Conservation (phyloP, 2,329 filamentous ascomycete species). For the Colletotrichum cordylinicola region DNA sequence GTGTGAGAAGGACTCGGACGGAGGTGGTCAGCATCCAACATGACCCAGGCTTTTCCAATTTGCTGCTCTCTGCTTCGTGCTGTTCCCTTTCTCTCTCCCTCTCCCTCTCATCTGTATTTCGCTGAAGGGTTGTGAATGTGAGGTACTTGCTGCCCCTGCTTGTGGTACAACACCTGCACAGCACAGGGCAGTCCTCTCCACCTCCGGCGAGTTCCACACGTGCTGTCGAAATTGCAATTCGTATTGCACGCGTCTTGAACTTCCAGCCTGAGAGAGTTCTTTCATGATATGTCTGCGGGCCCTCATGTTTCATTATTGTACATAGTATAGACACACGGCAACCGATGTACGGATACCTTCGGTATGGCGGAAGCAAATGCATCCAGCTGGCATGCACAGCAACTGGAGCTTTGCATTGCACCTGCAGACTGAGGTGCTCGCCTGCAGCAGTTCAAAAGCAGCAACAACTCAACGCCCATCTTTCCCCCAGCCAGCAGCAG, state of each 20-base stretch:
- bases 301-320: not conserved
- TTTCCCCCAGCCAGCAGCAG: not conserved
- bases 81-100: too few relatives aligned
- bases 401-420: not conserved
- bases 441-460: not conserved
- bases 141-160: not conserved
- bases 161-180: not conserved
- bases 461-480: not conserved
- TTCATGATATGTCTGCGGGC: not conserved
- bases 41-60: too few relatives aligned
- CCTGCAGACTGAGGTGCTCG: not conserved
- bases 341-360: not conserved
- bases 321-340: not conserved
- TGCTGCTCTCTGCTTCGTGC: too few relatives aligned
- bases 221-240: conserved; percentile 8
- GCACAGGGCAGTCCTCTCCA: not conserved
- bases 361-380: not conserved
- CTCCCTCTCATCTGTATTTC: too few relatives aligned
- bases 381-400: not conserved
- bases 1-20: too few relatives aligned
- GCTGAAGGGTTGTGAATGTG: not conserved
- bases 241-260: conserved; percentile 1
- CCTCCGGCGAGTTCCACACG: not conserved
- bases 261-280: not conserved
- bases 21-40: too few relatives aligned